Conservation (phyloP, 2,329 filamentous ascomycete species). For the Colletotrichum magnum region DNA sequence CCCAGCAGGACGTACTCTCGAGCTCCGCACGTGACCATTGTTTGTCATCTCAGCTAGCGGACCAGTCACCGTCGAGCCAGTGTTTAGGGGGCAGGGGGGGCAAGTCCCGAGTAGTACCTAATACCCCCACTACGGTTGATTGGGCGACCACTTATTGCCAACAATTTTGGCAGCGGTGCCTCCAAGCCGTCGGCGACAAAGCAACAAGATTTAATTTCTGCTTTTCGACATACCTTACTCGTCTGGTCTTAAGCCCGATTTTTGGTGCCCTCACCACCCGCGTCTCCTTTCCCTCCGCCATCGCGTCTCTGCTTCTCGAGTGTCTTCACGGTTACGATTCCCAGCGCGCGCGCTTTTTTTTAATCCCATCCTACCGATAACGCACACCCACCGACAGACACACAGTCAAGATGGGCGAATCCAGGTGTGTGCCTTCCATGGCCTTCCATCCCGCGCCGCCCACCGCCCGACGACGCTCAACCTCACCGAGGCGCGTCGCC, state of each 20-base stretch:
- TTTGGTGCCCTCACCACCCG: slow-evolving; percentile 23
- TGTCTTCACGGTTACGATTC: slow-evolving; percentile 29
- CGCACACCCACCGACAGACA: slow-evolving; percentile 22
- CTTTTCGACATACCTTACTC: slow-evolving; percentile 31
- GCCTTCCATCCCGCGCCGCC: slow-evolving; percentile 20
- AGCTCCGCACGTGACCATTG: slow-evolving; percentile 13
- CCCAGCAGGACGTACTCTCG: background rate
- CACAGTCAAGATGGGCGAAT: slow-evolving; percentile 71
- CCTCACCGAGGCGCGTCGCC: slow-evolving; percentile 5
- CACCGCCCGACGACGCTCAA: background rate
- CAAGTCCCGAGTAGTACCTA: slow-evolving; percentile 18
- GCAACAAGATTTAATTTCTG: slow-evolving; percentile 45
- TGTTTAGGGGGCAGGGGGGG: slow-evolving; percentile 15
- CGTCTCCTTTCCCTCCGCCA: slow-evolving; percentile 34
- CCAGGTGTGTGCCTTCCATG: slow-evolving; percentile 60
- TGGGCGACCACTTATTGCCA: slow-evolving; percentile 51
- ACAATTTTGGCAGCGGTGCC: slow-evolving; percentile 39
- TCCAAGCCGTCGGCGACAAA: slow-evolving; percentile 43
- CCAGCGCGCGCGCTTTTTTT: slow-evolving; percentile 30
- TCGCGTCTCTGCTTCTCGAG: slow-evolving; percentile 33
- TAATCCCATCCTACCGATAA: background rate
- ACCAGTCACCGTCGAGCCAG: slow-evolving; percentile 5
- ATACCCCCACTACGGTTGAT: slow-evolving; percentile 54
- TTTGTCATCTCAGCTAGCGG: slow-evolving; percentile 19
- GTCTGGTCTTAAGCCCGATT: slow-evolving; percentile 32